Conservation (phyloP, 1,284 basidiomycete species). For the Psilocybe mexicana region DNA sequence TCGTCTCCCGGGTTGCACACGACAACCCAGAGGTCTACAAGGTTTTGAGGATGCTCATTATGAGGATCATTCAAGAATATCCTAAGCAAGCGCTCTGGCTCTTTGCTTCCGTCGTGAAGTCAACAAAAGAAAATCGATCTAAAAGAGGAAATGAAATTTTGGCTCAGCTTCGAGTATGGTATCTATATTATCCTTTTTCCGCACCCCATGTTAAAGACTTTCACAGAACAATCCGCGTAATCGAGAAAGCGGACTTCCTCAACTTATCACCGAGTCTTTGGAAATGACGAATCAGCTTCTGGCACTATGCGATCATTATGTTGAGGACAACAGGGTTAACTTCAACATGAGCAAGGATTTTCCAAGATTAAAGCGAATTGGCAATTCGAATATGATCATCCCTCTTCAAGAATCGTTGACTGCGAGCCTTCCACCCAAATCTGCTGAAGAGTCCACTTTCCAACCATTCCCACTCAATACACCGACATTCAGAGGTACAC, state of each 20-base stretch:
- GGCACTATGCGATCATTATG: conserved; percentile 59
- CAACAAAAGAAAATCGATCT: conserved; percentile 68
- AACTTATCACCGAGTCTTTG: conserved; percentile 56
- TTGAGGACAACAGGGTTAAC: conserved; percentile 49
- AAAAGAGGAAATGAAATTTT: conserved; percentile 69
- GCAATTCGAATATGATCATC: conserved; percentile 75
- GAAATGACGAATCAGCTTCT: conserved; percentile 73
- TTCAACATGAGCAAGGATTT: conserved; percentile 70
- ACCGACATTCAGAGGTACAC: conserved; percentile 75
- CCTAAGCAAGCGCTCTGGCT: conserved; percentile 95
- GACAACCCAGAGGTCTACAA: conserved; percentile 67
- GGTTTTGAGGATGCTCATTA: conserved; percentile 72
- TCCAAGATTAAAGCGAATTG: conserved; percentile 56
- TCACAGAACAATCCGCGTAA: conserved; percentile 40
- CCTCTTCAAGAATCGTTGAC: conserved; percentile 94
- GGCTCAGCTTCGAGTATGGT: conserved; percentile 60
- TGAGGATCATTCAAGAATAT: conserved; percentile 75
- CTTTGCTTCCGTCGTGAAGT: conserved; percentile 88
- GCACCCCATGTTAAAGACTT: background rate
- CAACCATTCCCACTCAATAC: conserved; percentile 81
- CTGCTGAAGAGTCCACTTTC: conserved; percentile 65
- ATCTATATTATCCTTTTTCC: background rate
- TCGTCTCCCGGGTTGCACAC: conserved; percentile 93
- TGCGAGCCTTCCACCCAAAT: conserved; percentile 80
- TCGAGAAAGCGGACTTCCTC: conserved; percentile 42